These are phyloP conservation scores for Strigomonas culicis DNA, from an alignment of 208 protist species.

Conservation along the genomic window DNA sequence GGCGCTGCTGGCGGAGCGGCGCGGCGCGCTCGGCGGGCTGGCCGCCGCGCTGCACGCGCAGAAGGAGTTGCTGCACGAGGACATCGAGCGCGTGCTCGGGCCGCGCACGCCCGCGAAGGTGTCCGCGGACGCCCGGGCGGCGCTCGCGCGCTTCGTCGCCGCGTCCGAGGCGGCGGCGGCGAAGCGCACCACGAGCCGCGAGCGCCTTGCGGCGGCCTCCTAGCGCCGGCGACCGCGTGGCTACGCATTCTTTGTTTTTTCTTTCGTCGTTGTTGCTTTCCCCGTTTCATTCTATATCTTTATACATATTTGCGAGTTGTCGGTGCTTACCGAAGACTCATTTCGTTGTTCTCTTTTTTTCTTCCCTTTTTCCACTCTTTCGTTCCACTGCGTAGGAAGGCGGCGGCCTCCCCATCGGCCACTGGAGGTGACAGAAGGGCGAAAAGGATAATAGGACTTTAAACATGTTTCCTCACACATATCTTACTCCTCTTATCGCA, in stretches of 20 bases:
- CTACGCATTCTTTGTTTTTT: neutral
- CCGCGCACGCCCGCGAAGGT: constrained; percentile 21
- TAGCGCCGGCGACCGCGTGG: too few species aligned
- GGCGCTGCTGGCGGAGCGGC: constrained; percentile 42
- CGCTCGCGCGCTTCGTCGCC: constrained; percentile 42
- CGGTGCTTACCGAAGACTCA: too few species aligned
- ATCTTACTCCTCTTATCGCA: too few species aligned
- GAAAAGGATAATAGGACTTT: too few species aligned
- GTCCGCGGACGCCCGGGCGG: constrained; percentile 36
- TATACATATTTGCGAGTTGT: too few species aligned
- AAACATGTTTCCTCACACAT: too few species aligned
- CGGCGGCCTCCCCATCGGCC: too few species aligned
- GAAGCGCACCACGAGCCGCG: constrained; percentile 21
- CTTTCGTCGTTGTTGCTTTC: constrained; percentile 1
- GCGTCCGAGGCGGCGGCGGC: constrained; percentile 42
- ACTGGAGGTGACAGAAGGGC: too few species aligned
- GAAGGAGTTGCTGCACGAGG: constrained; percentile 73
- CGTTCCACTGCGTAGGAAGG: too few species aligned
- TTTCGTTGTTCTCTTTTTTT: too few species aligned
- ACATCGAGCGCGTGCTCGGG: constrained; percentile 62
- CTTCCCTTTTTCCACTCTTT: too few species aligned
- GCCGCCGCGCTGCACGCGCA: constrained; percentile 42
- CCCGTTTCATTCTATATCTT: neutral
- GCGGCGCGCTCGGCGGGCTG: constrained; percentile 37
- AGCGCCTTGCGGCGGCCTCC: constrained; percentile 14